Percentiles rank a stretch among this genome's conserved stretches.
phyloP scores from a whole-genome alignment of 257 asterid species.

The Capsicum rhomboideum region DNA sequence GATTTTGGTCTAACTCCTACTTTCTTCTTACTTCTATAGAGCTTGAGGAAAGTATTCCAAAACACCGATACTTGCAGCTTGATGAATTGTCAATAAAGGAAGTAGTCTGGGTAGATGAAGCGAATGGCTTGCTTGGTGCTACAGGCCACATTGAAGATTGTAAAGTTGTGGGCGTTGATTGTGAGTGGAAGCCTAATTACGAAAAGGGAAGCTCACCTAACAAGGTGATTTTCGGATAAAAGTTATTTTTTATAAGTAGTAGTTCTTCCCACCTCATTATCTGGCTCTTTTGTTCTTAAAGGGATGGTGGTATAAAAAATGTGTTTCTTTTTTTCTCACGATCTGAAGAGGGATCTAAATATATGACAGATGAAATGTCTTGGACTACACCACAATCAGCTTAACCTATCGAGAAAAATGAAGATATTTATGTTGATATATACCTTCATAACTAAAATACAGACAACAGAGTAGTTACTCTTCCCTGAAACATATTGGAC shows the following conservation, averaged over 20 bases:
- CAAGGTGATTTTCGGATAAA: slow-evolving; percentile 42
- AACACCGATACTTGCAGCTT: slow-evolving; percentile 54
- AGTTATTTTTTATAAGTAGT: background rate
- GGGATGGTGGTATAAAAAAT: background rate
- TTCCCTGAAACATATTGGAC: slow-evolving; percentile 1
- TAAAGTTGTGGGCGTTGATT: slow-evolving; percentile 83
- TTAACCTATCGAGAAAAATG: background rate
- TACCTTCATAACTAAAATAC: background rate
- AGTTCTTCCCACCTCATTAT: background rate
- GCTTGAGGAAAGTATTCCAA: slow-evolving; percentile 33
- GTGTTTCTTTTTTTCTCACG: background rate
- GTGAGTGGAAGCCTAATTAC: slow-evolving; percentile 95
- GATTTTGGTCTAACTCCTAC: background rate
- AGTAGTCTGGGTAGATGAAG: slow-evolving; percentile 76
- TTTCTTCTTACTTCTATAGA: slow-evolving; percentile 29
- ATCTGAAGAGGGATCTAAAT: background rate
- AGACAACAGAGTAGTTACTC: background rate
- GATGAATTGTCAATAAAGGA: slow-evolving; percentile 64
- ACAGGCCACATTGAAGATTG: slow-evolving; percentile 55
- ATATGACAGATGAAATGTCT: background rate
- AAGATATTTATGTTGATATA: background rate
- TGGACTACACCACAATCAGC: background rate
- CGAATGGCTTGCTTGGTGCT: slow-evolving; percentile 47
- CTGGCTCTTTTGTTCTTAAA: background rate
- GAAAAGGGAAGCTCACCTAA: slow-evolving; percentile 66